Conservation (phyloP, 495 filamentous ascomycete species). For the Lasiosphaeria ovina region DNA sequence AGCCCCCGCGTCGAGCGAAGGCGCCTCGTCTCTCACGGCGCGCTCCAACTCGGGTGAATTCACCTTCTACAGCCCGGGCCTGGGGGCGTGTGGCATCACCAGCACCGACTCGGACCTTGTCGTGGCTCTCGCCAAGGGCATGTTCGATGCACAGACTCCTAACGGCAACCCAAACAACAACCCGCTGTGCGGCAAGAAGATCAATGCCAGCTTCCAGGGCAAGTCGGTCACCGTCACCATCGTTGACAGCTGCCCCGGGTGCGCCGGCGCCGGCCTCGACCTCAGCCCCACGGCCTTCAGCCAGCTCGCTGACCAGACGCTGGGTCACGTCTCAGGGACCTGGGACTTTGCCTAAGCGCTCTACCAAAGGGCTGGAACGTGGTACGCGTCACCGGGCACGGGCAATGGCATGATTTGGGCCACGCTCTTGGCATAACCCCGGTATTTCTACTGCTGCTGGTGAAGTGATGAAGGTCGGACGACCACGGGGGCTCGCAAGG, state of each 20-base stretch:
- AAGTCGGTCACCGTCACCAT: slow-evolving; percentile 30
- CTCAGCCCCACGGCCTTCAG: slow-evolving; percentile 21
- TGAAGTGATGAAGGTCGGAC: too few species aligned
- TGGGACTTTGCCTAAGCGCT: slow-evolving; percentile 34
- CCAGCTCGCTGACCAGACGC: slow-evolving; percentile 20
- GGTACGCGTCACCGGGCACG: too few species aligned
- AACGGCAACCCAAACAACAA: slow-evolving; percentile 37
- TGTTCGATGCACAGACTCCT: slow-evolving; percentile 25
- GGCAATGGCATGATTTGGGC: too few species aligned
- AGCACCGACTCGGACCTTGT: slow-evolving; percentile 39
- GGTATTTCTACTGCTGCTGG: too few species aligned
- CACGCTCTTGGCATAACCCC: too few species aligned
- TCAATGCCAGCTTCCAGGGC: slow-evolving; percentile 7
- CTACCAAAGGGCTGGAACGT: too few species aligned
- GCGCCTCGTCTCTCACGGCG: too few species aligned
- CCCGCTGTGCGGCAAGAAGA: slow-evolving; percentile 23
- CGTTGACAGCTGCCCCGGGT: slow-evolving; percentile 28
- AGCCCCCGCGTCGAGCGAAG: background rate
- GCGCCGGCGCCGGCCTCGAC: slow-evolving; percentile 18
- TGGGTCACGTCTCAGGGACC: slow-evolving; percentile 32
- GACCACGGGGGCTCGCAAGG: too few species aligned
- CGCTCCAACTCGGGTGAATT: slow-evolving; percentile 19
- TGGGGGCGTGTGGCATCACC: slow-evolving; percentile 43
- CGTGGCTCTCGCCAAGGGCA: slow-evolving; percentile 40
- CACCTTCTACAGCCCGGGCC: slow-evolving; percentile 53